Evolutionary conservation across 1,284 basidiomycete species (phyloP).

Genomic region (Leccinum insolens): DNA sequence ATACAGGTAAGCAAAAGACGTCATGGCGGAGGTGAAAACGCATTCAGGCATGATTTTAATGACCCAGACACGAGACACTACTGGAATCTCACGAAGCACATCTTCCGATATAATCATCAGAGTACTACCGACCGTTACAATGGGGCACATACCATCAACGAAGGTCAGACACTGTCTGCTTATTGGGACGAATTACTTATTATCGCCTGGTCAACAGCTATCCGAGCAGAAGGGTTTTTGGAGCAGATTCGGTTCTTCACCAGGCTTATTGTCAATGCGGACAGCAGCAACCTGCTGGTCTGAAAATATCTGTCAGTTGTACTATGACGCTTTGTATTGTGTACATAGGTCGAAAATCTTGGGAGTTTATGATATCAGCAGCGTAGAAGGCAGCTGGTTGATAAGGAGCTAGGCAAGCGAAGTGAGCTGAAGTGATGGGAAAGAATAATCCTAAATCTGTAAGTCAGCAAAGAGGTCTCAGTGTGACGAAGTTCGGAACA

Average conservation of each 20-base stretch:
- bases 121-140: conserved; percentile 36
- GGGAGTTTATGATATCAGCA: background rate
- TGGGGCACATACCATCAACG: conserved; percentile 58
- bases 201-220: conserved; percentile 21
- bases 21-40: conserved; percentile 21
- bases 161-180: conserved; percentile 31
- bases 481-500: too few relatives aligned
- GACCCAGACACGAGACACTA: conserved; percentile 47
- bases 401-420: too few relatives aligned
- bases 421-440: too few relatives aligned
- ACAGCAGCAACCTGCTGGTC: conserved; percentile 28
- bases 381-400: too few relatives aligned
- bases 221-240: conserved; percentile 37
- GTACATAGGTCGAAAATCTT: background rate
- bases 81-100: conserved; percentile 47
- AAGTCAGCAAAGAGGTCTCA: too few relatives aligned
- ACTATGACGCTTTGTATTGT: background rate
- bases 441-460: too few relatives aligned
- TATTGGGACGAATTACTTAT: background rate
- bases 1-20: conserved; percentile 32
- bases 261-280: conserved; percentile 38
- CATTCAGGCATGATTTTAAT: conserved; percentile 23
- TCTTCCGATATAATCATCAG: conserved; percentile 53
- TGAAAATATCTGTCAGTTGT: background rate
- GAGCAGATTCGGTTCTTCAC: conserved; percentile 41